Percentiles rank a stretch among this genome's conserved stretches.
phyloP scores from a whole-genome alignment of 2,329 filamentous ascomycete species.

The Calonectria pauciramosa region DNA sequence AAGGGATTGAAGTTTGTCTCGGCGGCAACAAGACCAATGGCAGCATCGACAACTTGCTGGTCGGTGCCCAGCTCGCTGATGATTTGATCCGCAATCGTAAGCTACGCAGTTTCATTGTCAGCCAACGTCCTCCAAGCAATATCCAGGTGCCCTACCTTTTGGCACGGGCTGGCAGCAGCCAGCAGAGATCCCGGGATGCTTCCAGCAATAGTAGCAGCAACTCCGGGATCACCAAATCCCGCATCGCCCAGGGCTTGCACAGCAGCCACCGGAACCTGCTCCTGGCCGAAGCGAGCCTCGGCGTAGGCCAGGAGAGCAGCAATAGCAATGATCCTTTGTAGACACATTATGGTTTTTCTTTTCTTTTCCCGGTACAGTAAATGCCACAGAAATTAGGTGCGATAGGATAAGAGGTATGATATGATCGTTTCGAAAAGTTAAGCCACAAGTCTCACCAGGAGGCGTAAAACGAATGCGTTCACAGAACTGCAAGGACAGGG shows the following conservation, averaged over 20 bases:
- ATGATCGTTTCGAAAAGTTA: constrained; percentile 40
- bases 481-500: constrained; percentile 45
- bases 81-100: constrained; percentile 75
- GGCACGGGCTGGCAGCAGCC: constrained; percentile 75
- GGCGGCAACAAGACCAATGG: constrained; percentile 73
- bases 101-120: constrained; percentile 53
- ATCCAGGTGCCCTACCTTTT: constrained; percentile 60
- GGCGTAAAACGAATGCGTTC: constrained; percentile 47
- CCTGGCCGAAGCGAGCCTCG: constrained; percentile 74
- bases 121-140: not conserved
- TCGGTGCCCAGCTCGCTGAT: constrained; percentile 72
- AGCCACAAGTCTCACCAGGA: constrained; percentile 34
- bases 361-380: not conserved
- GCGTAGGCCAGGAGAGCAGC: constrained; percentile 53
- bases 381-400: constrained; percentile 13
- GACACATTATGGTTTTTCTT: constrained; percentile 24
- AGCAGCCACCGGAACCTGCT: constrained; percentile 69
- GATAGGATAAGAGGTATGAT: constrained; percentile 22
- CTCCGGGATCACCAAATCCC: constrained; percentile 68
- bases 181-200: constrained; percentile 73
- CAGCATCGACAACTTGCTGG: constrained; percentile 71
- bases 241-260: constrained; percentile 62
- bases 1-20: constrained; percentile 83
- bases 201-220: constrained; percentile 74
- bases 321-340: constrained; percentile 36